phyloP scores from a whole-genome alignment of 768 basidiomycete genomes.

The Suillus weaverae region DNA sequence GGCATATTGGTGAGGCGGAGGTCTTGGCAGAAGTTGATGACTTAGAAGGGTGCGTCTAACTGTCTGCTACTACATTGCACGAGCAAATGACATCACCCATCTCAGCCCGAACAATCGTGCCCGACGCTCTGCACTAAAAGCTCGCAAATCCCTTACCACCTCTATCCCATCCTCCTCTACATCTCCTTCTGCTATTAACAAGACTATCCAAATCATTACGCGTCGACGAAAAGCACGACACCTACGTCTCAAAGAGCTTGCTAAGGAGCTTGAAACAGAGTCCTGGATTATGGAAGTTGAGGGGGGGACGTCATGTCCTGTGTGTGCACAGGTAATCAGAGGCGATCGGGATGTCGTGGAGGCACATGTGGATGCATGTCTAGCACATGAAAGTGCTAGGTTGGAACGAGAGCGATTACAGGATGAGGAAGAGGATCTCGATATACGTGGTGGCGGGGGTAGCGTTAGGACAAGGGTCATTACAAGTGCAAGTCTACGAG shows the following conservation, averaged over 20 bases:
- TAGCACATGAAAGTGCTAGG: conserved; percentile 53
- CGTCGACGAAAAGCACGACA: conserved; percentile 70
- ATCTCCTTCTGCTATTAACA: conserved; percentile 39
- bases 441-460: conserved; percentile 44
- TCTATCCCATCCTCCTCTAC: conserved; percentile 25
- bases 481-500: conserved; percentile 35
- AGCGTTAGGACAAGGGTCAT: conserved; percentile 42
- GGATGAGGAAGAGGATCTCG: conserved; percentile 33
- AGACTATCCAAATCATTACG: conserved; percentile 62
- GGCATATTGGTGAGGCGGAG: conserved; percentile 60
- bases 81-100: conserved; percentile 37
- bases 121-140: conserved; percentile 46
- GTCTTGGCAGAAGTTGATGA: conserved; percentile 49
- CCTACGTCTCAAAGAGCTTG: conserved; percentile 63
- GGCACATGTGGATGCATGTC: conserved; percentile 80
- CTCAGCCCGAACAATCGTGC: conserved; percentile 19
- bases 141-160: conserved; percentile 39
- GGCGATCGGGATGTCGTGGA: conserved; percentile 75
- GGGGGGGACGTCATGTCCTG: conserved; percentile 62
- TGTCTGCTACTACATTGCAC: conserved; percentile 19
- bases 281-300: conserved; percentile 29
- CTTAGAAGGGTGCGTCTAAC: conserved; percentile 50
- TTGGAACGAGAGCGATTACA: conserved; percentile 35
- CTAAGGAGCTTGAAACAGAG: conserved; percentile 57
- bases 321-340: conserved; percentile 55